phyloP scores from a whole-genome alignment of 164 flowering plant species.

The Taxillus chinensis region DNA sequence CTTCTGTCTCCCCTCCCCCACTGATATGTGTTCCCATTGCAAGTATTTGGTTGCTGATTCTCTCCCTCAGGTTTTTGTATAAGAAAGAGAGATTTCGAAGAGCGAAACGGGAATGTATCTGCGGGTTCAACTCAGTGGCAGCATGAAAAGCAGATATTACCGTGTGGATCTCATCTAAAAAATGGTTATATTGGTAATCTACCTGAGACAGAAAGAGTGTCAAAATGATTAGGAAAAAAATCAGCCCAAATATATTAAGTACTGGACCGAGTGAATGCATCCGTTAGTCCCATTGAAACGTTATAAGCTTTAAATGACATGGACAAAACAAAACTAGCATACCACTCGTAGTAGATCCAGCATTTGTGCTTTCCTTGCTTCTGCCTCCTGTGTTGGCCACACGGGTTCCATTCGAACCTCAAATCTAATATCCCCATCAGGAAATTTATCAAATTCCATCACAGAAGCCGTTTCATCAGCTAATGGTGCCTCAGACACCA shows the following conservation, averaged over 20 bases:
- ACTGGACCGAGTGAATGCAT: background rate
- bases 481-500: constrained; percentile 10
- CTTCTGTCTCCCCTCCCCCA: constrained; percentile 4
- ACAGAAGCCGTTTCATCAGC: constrained; percentile 11
- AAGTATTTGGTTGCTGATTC: constrained; percentile 63
- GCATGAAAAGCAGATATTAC: constrained; percentile 78
- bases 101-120: constrained; percentile 58
- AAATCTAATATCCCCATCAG: constrained; percentile 13
- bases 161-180: constrained; percentile 65
- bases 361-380: constrained; percentile 53
- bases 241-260: background rate
- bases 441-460: constrained; percentile 18
- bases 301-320: too few relatives aligned
- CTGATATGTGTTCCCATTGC: constrained; percentile 27
- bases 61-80: constrained; percentile 55
- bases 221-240: background rate
- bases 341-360: constrained; percentile 69
- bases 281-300: too few relatives aligned
- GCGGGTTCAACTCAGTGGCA: constrained; percentile 71
- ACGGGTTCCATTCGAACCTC: constrained; percentile 14
- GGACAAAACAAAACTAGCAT: constrained; percentile 8
- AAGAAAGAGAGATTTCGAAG: constrained; percentile 53
- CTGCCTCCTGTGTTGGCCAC: constrained; percentile 23
- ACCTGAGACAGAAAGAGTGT: constrained; percentile 34
- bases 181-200: constrained; percentile 63